Evolutionary conservation across 768 basidiomycete genomes (phyloP).

Genomic region (Pluteus cervinus): DNA sequence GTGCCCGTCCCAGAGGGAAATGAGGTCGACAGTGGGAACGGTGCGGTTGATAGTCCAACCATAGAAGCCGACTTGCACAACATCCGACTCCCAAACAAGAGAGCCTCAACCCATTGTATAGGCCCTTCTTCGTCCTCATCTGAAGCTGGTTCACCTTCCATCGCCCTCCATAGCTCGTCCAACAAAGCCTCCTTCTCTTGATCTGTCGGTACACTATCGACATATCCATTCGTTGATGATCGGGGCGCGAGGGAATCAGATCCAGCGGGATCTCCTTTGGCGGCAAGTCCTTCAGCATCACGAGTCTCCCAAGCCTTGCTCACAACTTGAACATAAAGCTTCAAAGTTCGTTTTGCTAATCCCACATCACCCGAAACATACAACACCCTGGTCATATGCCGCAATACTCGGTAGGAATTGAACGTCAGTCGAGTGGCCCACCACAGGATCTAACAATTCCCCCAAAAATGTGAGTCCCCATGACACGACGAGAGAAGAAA

Average conservation of each 20-base stretch:
- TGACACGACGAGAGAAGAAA: slow-evolving; percentile 1
- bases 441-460: slow-evolving; percentile 64
- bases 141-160: slow-evolving; percentile 48
- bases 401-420: slow-evolving; percentile 80
- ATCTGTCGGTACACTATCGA: too few relatives aligned
- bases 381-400: slow-evolving; percentile 77
- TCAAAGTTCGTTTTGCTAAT: slow-evolving; percentile 69
- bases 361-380: slow-evolving; percentile 52
- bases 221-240: too few relatives aligned
- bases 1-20: too few relatives aligned
- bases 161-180: slow-evolving; percentile 13
- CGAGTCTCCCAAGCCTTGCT: slow-evolving; percentile 73
- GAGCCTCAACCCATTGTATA: slow-evolving; percentile 81
- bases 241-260: too few relatives aligned
- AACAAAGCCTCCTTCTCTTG: slow-evolving; percentile 6
- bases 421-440: slow-evolving; percentile 94
- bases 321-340: slow-evolving; percentile 80
- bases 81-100: slow-evolving; percentile 75
- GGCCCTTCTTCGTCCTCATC: too few relatives aligned
- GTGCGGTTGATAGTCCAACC: slow-evolving; percentile 9
- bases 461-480: slow-evolving; percentile 2
- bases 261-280: slow-evolving; percentile 9
- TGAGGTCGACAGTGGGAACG: too few relatives aligned
- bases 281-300: slow-evolving; percentile 25
- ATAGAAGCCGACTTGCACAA: slow-evolving; percentile 55